Evolutionary conservation across 805 yeast species (phyloP).

Genomic region (Priceomyces castillae): DNA sequence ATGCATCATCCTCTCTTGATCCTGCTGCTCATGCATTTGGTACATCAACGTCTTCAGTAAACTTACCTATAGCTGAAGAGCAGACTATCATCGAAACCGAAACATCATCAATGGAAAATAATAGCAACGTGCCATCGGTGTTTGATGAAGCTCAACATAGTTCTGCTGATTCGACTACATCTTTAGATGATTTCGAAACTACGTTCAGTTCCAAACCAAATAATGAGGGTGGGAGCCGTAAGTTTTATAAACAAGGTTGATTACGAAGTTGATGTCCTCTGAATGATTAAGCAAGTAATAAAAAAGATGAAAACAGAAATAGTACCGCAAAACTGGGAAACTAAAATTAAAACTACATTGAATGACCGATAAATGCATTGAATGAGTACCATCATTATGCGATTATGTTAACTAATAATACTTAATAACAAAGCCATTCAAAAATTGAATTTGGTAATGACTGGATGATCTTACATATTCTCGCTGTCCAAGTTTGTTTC

Average conservation of each 20-base stretch:
- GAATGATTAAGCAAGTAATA: too few species aligned
- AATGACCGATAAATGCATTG: neutral
- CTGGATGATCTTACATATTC: too few species aligned
- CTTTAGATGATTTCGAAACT: conserved; percentile 28
- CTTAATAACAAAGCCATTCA: neutral
- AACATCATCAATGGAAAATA: conserved; percentile 27
- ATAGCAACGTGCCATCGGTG: conserved; percentile 39
- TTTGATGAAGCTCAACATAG: conserved; percentile 30
- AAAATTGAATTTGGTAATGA: neutral
- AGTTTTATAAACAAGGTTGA: conserved; percentile 2
- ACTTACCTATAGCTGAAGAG: conserved; percentile 8
- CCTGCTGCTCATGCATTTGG: conserved; percentile 14
- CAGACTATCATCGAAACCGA: conserved; percentile 15
- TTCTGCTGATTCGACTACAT: conserved; percentile 33
- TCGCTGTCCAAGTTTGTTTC: neutral
- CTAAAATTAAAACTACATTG: neutral
- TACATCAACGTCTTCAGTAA: conserved; percentile 13
- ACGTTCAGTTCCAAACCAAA: neutral
- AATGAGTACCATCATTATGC: neutral
- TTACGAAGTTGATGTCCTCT: too few species aligned
- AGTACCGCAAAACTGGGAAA: too few species aligned
- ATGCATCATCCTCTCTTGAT: conserved; percentile 3
- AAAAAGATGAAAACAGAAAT: too few species aligned
- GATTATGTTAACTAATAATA: neutral
- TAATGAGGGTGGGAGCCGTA: conserved; percentile 1